Evolutionary conservation across 164 flowering plant genomes (phyloP), one percentile per base, ranked within the genome.

Genomic region (Amborella trichopoda): DNA sequence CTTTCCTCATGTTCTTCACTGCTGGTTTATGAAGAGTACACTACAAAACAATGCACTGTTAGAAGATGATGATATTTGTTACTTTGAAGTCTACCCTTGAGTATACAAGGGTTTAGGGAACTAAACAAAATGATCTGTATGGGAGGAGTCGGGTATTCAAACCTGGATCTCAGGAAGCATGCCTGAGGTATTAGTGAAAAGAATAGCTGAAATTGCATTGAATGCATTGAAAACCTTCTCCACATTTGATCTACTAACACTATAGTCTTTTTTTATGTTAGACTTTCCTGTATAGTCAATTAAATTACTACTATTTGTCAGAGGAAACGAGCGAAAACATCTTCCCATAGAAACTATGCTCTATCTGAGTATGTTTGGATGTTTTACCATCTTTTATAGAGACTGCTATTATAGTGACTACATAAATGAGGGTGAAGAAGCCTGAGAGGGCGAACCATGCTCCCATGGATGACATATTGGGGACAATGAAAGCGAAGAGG

Each of bases 401-500:
- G 2, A 65, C 23, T 23, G 49, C 65, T 2, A 71, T 6, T 17
- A 66, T 63, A 40, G 63, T 28, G 25, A 50, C 37, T 36, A 69
- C 56, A 58, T 62, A 78, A 25, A 34, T 24, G 20, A 59, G 46
- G 28, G 77, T 69, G 37, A 73, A 53, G 50, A 71, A 26, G 11
- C 61, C 24, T 3, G 77, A 73, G 16, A 26, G 45, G 26, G 50
- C 73, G 34, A 75, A 27, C 78, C 77, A 78, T 4, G 44, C 23
- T 61, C 73, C 62, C 77, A 75, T 73, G 10, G 78, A 69, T 2
- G 85, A 78, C 55, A 78, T 50, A 4, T 61, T 65, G 5, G 79
- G 85, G 27, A 75, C 72, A 1, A 58, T n/a, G 40, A 63, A 33
- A n/a, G 77, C 62, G 40, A 75, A 78, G 6, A 65, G 5, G 47